A percentile compares a stretch with the other conserved stretches of the same genome.
These are phyloP conservation scores for Skeletonema tropicum DNA, from an alignment of 108 stramenopile species.

Conservation along the genomic window DNA sequence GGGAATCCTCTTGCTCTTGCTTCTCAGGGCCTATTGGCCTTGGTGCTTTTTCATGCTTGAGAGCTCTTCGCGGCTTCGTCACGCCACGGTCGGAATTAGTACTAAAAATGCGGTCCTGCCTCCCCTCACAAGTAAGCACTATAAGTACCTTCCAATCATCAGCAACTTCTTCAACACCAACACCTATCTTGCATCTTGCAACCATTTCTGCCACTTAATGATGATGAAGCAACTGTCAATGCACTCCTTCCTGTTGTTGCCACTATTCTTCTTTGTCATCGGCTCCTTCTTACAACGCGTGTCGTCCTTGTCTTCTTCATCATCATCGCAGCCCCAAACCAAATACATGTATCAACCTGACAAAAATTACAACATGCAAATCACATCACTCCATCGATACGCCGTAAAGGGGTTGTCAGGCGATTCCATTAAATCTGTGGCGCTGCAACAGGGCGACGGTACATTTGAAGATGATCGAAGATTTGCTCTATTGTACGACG, in stretches of 20 bases:
- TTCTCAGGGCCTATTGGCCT: no score
- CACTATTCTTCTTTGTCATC: not conserved
- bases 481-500: conserved; percentile 54
- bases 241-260: not conserved
- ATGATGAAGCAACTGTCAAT: not conserved
- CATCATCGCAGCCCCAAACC: no score
- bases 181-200: no score
- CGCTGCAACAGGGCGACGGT: conserved; percentile 33
- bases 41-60: no score
- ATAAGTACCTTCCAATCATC: no score
- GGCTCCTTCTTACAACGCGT: not conserved
- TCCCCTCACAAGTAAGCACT: no score
- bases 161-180: no score
- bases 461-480: conserved; percentile 74
- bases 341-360: not conserved
- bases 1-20: no score
- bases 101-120: no score
- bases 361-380: conserved; percentile 29
- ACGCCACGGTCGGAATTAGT: no score
- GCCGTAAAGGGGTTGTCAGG: conserved; percentile 65
- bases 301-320: not conserved
- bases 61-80: no score
- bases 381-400: conserved; percentile 56
- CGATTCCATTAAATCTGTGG: conserved; percentile 33
- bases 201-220: no score